Evolutionary conservation across 2,329 filamentous ascomycete genomes (phyloP), one percentile per base, ranked within the genome.

Genomic region (Diplodia intermedia): DNA sequence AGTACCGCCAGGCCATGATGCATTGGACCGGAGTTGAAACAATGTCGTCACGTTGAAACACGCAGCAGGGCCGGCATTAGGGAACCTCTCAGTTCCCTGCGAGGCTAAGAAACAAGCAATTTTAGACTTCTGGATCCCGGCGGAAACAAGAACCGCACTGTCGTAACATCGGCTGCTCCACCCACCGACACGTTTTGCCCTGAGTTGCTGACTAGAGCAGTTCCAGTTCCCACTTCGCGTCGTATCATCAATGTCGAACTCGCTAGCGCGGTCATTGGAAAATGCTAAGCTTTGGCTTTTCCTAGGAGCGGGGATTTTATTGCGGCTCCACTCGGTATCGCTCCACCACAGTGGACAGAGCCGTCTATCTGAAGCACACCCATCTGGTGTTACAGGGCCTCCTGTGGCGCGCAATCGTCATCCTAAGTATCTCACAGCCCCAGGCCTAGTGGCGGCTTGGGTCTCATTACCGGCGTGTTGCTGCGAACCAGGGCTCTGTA

Each of bases 41-140:
- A 52, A 52, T 18, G 18, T 7, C 20, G 55, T 5, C 33, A 15
- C 20, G 57, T 62, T 62, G 57, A 62, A 62, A 62, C 57, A 62
- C 36, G 57, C 50, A 18, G 26, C 57, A 50, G 40, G 57, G 57
- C 40, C 33, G 57, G 40, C 31, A 49, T 49, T 33, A 36, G 57
- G 36, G 20, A 15, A 14, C 20, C 7, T 60, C 36, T 1, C 38
- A 7, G 14, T 49, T 7, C 40, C 47, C 26, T 33, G 18, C 38
- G 15, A 18, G 33, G 40, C 8, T 43, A n/a, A 36, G 40, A 20
- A 62, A 11, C 29, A 29, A 26, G 54, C 31, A 47, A 47, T 53
- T 55, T 31, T 33, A 23, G 53, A 55, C 53, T 55, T 55, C 18
- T 12, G 40, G 12, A 9, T 29, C 15, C 20, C 14, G 12, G n/a